Evolutionary conservation across 2,329 filamentous ascomycete genomes (phyloP), one percentile per base, ranked within the genome.

Genomic region (Achaetomium macrosporum): DNA sequence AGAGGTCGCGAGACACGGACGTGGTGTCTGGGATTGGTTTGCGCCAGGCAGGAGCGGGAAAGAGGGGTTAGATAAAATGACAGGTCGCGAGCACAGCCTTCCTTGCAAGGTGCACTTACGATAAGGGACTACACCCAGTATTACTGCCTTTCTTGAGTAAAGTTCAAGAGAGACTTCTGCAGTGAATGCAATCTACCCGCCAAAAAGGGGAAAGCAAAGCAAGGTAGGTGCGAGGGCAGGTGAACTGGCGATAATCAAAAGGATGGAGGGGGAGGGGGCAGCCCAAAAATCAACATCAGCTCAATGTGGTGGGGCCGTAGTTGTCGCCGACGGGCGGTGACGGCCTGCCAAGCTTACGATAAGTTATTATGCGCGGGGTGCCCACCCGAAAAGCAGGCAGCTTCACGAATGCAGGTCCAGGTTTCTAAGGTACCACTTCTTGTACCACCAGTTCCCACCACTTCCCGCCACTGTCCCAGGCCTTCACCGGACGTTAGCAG

Each of bases 201-300:
- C 16, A 37, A 49, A 47, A 50, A 39, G 25, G 31, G 37, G 20
- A 42, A 31, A 46, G 29, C 7, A 42, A 35, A 45, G 11, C 41
- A 51, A 43, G 33, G 33, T 31, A 46, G 15, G 29, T 41, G 52
- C 20, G 29, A 43, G 33, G 40, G 40, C 25, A 48, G 43, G 46
- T 44, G 43, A 48, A 33, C 35, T 16, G 45, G 53, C 49, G 53
- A 57, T 51, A 57, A 57, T 55, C 51, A 57, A 62, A 59, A 53
- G 53, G 51, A 56, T 53, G 57, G 54, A 54, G 53, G 56, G 50
- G 53, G 51, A 42, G 57, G 58, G 43, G 39, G 44, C 19, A 19
- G 47, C 47, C 56, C 53, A 50, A 57, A 59, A 61, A 61, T 51
- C 59, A 59, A 61, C 52, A 53, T 25, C 47, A 49, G 31, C 37